Conservation (phyloP, 495 filamentous ascomycete genomes). For the Penicillium chermesinum region DNA sequence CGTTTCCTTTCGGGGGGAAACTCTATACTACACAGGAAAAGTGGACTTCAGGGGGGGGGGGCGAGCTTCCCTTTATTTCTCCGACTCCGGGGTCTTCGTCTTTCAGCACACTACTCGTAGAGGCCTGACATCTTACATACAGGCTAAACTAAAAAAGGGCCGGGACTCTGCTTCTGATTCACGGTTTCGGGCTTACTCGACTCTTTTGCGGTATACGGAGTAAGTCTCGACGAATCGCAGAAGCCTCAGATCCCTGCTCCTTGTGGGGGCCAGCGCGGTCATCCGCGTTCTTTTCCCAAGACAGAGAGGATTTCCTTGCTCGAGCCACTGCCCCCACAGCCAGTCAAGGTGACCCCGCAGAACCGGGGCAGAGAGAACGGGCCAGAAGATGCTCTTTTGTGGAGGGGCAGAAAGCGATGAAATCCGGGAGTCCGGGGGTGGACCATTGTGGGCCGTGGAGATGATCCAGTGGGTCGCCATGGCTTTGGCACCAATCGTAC, state of each 20-base stretch:
- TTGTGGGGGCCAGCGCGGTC: background rate
- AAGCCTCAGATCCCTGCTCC: background rate
- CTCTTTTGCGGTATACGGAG: background rate
- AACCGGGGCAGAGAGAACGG: background rate
- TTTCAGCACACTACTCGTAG: background rate
- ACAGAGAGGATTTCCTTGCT: background rate
- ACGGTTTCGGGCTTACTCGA: no score
- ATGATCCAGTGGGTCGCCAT: no score
- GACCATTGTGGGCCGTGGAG: no score
- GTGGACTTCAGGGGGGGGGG: background rate
- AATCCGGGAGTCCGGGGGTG: no score
- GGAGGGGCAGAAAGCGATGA: no score
- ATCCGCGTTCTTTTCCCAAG: background rate
- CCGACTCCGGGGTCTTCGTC: no score
- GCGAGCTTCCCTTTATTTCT: constrained; percentile 4
- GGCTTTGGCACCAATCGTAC: no score
- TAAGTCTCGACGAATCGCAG: background rate
- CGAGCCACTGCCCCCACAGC: background rate
- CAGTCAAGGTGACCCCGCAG: background rate
- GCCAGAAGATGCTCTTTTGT: background rate
- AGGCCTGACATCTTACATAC: constrained; percentile 4
- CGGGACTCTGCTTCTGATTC: no score
- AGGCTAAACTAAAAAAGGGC: background rate
- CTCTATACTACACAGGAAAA: background rate
- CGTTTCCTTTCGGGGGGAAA: background rate